A percentile compares a stretch with the other conserved stretches of the same genome.
Evolutionary conservation across 2,329 filamentous ascomycete genomes (phyloP).

Genomic region (Westerdykella ornata): DNA sequence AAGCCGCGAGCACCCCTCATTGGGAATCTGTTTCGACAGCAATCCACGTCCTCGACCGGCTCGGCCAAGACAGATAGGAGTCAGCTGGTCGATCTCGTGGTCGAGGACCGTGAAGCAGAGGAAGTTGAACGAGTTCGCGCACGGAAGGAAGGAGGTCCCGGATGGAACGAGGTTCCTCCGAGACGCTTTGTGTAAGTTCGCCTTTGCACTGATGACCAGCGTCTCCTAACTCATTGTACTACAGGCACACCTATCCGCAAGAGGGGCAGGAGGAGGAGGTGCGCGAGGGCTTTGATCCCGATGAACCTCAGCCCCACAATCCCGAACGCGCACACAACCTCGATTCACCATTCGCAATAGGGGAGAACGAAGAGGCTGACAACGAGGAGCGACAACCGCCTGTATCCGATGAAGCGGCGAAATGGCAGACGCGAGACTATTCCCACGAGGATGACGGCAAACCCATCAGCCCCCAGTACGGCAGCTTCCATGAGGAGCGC

Average conservation of each 20-base stretch:
- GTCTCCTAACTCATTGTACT: conserved; percentile 6
- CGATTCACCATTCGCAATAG: conserved; percentile 39
- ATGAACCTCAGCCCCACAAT: conserved; percentile 39
- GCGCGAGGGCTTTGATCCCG: conserved; percentile 50
- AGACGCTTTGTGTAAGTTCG: conserved; percentile 51
- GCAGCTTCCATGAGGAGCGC: conserved; percentile 40
- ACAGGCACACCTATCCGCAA: conserved; percentile 44
- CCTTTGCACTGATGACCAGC: not conserved
- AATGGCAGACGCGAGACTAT: conserved; percentile 39
- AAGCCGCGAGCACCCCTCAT: conserved; percentile 31
- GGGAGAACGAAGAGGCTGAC: conserved; percentile 37
- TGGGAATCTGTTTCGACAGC: conserved; percentile 39
- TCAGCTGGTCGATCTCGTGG: conserved; percentile 60
- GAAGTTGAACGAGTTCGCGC: conserved; percentile 56
- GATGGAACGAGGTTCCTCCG: conserved; percentile 52
- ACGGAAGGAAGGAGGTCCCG: conserved; percentile 56
- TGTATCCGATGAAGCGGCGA: conserved; percentile 39
- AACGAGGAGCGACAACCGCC: conserved; percentile 31
- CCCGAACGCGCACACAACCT: conserved; percentile 42
- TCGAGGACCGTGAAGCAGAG: conserved; percentile 58
- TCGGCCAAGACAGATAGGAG: conserved; percentile 51
- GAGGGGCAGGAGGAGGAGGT: conserved; percentile 46
- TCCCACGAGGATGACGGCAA: conserved; percentile 14
- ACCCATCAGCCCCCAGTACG: conserved; percentile 34
- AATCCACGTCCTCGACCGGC: conserved; percentile 44